A percentile compares a stretch with the other conserved stretches of the same genome.
phyloP scores from a whole-genome alignment of 495 filamentous ascomycete species.

The Parathielavia hyrcaniae region DNA sequence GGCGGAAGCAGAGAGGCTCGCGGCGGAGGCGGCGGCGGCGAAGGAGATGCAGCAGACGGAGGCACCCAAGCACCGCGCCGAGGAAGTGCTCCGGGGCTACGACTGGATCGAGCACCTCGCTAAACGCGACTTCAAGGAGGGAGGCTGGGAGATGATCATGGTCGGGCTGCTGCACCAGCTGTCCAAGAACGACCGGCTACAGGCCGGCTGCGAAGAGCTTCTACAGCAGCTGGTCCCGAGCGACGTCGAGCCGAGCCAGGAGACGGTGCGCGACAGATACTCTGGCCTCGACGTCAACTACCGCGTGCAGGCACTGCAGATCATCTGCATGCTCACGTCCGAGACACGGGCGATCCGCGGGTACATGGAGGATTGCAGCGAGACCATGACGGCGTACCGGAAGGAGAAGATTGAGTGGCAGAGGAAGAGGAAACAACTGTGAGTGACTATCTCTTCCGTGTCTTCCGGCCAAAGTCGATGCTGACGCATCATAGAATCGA shows the following conservation, averaged over 20 bases:
- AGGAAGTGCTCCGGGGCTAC: slow-evolving; percentile 65
- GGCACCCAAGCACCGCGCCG: slow-evolving; percentile 60
- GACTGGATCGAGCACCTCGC: slow-evolving; percentile 79
- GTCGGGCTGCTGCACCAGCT: slow-evolving; percentile 81
- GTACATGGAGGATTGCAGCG: slow-evolving; percentile 84
- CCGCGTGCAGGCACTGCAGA: slow-evolving; percentile 72
- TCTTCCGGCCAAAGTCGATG: background rate
- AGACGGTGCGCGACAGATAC: slow-evolving; percentile 68
- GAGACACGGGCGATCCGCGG: slow-evolving; percentile 77
- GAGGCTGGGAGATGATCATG: slow-evolving; percentile 86
- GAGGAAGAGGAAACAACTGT: slow-evolving; percentile 73
- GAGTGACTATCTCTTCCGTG: slow-evolving; percentile 42
- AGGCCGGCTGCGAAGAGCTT: slow-evolving; percentile 70
- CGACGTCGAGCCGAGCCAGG: slow-evolving; percentile 61
- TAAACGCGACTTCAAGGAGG: slow-evolving; percentile 79
- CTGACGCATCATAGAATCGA: slow-evolving; percentile 54
- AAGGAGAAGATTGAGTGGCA: slow-evolving; percentile 96
- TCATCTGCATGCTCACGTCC: slow-evolving; percentile 78
- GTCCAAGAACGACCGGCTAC: slow-evolving; percentile 62
- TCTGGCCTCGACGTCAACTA: slow-evolving; percentile 70
- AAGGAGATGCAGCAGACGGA: slow-evolving; percentile 34
- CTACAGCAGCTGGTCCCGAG: slow-evolving; percentile 72
- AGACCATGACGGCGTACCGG: slow-evolving; percentile 84
- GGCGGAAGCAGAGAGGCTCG: slow-evolving; percentile 60
- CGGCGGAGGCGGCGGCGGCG: slow-evolving; percentile 47